Evolutionary conservation across 2,329 filamentous ascomycete species (phyloP), one percentile per base, ranked within the genome.

Genomic region (Talaromyces funiculosus): DNA sequence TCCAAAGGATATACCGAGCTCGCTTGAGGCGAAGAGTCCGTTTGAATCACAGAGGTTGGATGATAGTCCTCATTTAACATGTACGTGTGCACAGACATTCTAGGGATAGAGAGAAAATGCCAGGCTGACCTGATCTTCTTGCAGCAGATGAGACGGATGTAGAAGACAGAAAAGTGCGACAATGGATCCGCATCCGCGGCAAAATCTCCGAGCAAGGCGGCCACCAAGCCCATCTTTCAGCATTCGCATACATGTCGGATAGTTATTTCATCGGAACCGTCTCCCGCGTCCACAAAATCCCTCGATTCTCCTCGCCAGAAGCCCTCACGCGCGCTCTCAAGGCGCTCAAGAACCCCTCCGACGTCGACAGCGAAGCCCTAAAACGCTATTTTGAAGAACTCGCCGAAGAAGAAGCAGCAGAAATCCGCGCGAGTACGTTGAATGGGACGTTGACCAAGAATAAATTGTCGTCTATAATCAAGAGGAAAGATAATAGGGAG

Each of bases 181-280:
- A 87, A 67, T 77, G 75, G 62, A 66, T 78, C 22, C 74, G 77
- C 7, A 72, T 75, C 4, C 71, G 75, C 35, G 92, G 92, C 33
- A 81, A 75, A 61, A 94, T 97, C 68, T 89, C 87, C 43, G 81
- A 83, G 0, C 80, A 80, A 3, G 90, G 90, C 20, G 90, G 91
- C 1, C 85, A 88, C 64, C 84, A 89, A 68, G 90, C 92, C 10
- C 92, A 97, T 72, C 80, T 97, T 37, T 88, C 85, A 38, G 94
- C 94, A 8, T 81, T 99, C 63, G 93, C 93, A 24, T 99, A 97
- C 78, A 90, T 97, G 79, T 90, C 87, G 26, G 93, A 97, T 76
- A 89, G 84, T 71, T 94, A 90, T 78, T 97, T 99, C 76, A 92
- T 97, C 73, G 92, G 90, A 40, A 97, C 92, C 1, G 85, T 97